These are phyloP conservation scores for Aspergillus incahuasiensis DNA, from an alignment of 495 filamentous ascomycete species.

Conservation along the genomic window DNA sequence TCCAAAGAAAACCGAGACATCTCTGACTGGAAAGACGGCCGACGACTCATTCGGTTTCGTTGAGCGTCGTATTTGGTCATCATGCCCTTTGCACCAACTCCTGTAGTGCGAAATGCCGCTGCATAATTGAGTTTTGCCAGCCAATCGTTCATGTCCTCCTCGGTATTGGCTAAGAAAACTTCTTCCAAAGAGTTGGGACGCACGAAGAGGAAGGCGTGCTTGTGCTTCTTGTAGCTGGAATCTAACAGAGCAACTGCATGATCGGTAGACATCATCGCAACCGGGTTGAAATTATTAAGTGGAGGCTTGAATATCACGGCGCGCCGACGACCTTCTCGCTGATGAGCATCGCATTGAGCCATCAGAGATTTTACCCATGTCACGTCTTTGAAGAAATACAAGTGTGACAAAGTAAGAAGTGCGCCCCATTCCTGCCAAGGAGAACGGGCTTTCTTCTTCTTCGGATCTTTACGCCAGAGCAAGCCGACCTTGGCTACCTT, in stretches of 20 bases:
- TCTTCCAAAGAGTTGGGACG: conserved; percentile 88
- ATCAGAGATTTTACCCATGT: conserved; percentile 88
- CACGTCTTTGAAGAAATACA: conserved; percentile 94
- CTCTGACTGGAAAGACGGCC: conserved; percentile 51
- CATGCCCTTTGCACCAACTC: conserved; percentile 85
- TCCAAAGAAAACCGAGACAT: conserved; percentile 27
- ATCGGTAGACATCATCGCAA: conserved; percentile 85
- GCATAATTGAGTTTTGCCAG: conserved; percentile 94
- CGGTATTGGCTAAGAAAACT: conserved; percentile 81
- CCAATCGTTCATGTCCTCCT: conserved; percentile 95
- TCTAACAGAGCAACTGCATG: conserved; percentile 88
- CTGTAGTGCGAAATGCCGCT: conserved; percentile 84
- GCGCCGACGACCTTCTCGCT: conserved; percentile 47
- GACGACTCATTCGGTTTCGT: conserved; percentile 64
- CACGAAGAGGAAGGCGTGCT: conserved; percentile 88
- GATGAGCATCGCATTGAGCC: conserved; percentile 75
- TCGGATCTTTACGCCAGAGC: conserved; percentile 91
- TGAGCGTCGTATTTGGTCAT: conserved; percentile 84
- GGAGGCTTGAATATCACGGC: conserved; percentile 87
- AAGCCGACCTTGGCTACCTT: conserved; percentile 95
- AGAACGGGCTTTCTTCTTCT: conserved; percentile 89
- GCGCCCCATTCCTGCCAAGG: conserved; percentile 99
- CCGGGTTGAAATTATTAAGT: conserved; percentile 85
- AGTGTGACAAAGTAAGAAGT: conserved; percentile 86
- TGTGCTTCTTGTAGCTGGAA: conserved; percentile 87